Percentiles rank a stretch among this genome's conserved stretches.
These are phyloP conservation scores for Pseudogymnoascus sp. DNA, from an alignment of 2,329 filamentous ascomycete genomes.

Conservation along the genomic window DNA sequence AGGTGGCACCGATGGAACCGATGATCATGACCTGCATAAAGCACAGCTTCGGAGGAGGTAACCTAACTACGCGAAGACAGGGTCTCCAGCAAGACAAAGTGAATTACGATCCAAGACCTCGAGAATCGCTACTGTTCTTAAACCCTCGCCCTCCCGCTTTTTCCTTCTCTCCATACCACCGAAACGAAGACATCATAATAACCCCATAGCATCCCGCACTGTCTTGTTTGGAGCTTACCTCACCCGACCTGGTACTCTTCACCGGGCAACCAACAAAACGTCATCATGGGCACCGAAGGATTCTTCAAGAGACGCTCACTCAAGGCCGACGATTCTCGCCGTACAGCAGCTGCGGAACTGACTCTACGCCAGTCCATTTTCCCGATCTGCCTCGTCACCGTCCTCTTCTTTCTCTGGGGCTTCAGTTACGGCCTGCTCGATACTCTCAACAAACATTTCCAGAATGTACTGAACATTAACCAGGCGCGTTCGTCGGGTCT, in stretches of 20 bases:
- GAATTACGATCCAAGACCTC: neutral
- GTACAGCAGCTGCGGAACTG: constrained; percentile 33
- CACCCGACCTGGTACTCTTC: neutral
- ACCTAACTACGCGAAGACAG: neutral
- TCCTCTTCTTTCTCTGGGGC: constrained; percentile 44
- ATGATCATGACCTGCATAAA: neutral
- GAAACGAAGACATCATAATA: neutral
- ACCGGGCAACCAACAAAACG: neutral
- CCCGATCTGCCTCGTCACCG: constrained; percentile 36
- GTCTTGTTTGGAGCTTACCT: neutral
- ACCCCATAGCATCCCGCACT: neutral
- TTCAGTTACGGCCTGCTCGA: constrained; percentile 36
- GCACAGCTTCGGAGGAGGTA: neutral
- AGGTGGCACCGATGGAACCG: neutral
- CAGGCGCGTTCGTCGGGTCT: constrained; percentile 9
- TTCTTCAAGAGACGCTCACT: constrained; percentile 1
- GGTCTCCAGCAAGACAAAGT: neutral
- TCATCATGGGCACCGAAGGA: neutral
- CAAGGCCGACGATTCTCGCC: constrained; percentile 5
- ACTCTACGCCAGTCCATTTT: constrained; percentile 35
- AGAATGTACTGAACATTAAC: constrained; percentile 30
- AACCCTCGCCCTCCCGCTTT: neutral
- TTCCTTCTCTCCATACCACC: neutral
- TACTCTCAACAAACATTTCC: constrained; percentile 34
- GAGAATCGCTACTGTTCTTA: neutral